Evolutionary conservation across 2,329 filamentous ascomycete genomes (phyloP), one percentile per base, ranked within the genome.

Genomic region (Fusarium sp.): DNA sequence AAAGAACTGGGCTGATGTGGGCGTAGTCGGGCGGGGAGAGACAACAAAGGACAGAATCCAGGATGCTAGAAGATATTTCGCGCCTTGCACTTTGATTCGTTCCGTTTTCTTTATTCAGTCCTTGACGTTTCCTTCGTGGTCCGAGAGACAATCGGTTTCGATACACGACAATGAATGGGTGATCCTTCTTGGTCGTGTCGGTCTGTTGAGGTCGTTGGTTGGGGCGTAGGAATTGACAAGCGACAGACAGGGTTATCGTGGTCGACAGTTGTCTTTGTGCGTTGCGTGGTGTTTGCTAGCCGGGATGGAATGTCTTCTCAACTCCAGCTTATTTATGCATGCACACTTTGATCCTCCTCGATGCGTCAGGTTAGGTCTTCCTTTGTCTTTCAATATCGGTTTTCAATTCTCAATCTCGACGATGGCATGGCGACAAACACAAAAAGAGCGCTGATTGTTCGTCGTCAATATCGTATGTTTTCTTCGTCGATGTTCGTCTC

Each of bases 391-490:
- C 68, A 63, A 64, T 71, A 46, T 52, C 60, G 46, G 40, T 52
- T 59, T 63, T 57, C 62, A 60, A 56, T 51, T 63, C 58, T 72
- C 59, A 63, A 69, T 65, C 57, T 74, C 62, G 72, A 74, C 71
- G 58, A 75, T 74, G 71, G 72, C 73, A 76, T 76, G 72, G 63
- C 69, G 68, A 72, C 67, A 65, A 51, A 67, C 69, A 68, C 57
- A 63, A 69, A 66, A 58, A 52, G 50, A 69, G 63, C 63, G 67
- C 63, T 60, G 31, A 52, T 68, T 66, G 56, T 66, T 58, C 64
- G 69, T 74, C 63, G 64, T 69, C 61, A 68, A 72, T 63, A 58
- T 70, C 58, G 66, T 63, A 17, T 42, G 58, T 33, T 50, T 57
- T 51, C 46, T 51, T 70, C 67, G 63, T 70, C 50, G 46, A 56